Conservation (phyloP, 1,284 basidiomycete genomes). For the Puccinia novopanici region DNA sequence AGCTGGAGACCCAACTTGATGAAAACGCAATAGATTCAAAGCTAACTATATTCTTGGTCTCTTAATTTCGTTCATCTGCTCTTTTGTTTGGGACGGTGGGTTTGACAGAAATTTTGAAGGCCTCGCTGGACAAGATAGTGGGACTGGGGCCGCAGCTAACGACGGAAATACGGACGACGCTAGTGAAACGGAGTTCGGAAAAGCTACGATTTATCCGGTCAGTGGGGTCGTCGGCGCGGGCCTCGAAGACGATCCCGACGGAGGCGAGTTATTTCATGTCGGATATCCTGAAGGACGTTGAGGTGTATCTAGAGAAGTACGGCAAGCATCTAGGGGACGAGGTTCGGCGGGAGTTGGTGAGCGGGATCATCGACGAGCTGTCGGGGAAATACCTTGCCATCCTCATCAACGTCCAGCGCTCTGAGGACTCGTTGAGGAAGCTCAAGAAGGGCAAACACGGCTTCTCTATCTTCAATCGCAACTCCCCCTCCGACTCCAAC, state of each 20-base stretch:
- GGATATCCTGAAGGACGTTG: conserved; percentile 78
- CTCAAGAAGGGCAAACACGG: conserved; percentile 79
- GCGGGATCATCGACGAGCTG: conserved; percentile 39
- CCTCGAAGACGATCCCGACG: conserved; percentile 67
- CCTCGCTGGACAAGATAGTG: conserved; percentile 64
- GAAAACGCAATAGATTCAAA: not conserved
- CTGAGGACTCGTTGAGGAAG: conserved; percentile 79
- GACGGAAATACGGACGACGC: conserved; percentile 69
- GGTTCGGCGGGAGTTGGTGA: conserved; percentile 63
- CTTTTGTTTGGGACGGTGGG: not conserved
- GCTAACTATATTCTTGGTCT: not conserved
- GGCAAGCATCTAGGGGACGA: conserved; percentile 63
- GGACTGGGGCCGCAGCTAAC: conserved; percentile 66
- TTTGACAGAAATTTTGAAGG: conserved; percentile 61
- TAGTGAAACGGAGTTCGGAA: conserved; percentile 77
- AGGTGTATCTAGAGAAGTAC: conserved; percentile 67
- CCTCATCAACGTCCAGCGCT: conserved; percentile 80
- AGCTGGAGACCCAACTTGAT: not conserved
- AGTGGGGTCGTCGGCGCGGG: conserved; percentile 81
- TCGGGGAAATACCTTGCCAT: conserved; percentile 62
- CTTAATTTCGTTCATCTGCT: not conserved
- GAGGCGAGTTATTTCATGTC: conserved; percentile 83
- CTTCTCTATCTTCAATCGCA: conserved; percentile 71
- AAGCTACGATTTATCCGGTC: conserved; percentile 81
- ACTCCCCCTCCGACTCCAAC: conserved; percentile 60